These are phyloP conservation scores for Gossypium davidsonii DNA, from an alignment of 441 rosid genomes.

Conservation along the genomic window DNA sequence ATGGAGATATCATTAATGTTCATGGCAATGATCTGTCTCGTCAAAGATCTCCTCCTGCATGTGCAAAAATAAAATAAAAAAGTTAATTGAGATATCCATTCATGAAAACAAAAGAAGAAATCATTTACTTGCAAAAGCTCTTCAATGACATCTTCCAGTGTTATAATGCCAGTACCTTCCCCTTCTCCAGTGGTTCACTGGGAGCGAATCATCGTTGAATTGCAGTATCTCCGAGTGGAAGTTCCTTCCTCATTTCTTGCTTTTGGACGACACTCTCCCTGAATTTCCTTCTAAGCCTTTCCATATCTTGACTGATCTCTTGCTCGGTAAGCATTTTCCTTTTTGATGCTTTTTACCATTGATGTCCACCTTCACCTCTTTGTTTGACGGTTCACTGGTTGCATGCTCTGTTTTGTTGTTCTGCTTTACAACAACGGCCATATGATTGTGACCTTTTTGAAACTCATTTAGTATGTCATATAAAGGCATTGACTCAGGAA, in stretches of 20 bases:
- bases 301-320: slow-evolving; percentile 23
- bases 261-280: slow-evolving; percentile 12
- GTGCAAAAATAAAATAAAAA: neutral
- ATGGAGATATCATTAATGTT: slow-evolving; percentile 2
- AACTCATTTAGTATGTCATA: slow-evolving; percentile 48
- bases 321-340: slow-evolving; percentile 20
- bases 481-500: slow-evolving; percentile 40
- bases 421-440: slow-evolving; percentile 45
- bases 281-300: slow-evolving; percentile 17
- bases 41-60: slow-evolving; percentile 38
- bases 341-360: slow-evolving; percentile 9
- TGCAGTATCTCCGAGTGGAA: slow-evolving; percentile 20
- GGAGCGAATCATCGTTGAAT: slow-evolving; percentile 18
- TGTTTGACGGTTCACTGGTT: slow-evolving; percentile 16
- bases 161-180: slow-evolving; percentile 31
- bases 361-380: slow-evolving; percentile 26
- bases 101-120: neutral
- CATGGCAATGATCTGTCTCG: slow-evolving; percentile 25
- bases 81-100: neutral
- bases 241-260: slow-evolving; percentile 29
- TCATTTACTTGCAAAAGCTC: slow-evolving; percentile 29
- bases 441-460: slow-evolving; percentile 62
- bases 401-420: slow-evolving; percentile 13
- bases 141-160: slow-evolving; percentile 36
- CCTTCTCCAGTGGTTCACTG: slow-evolving; percentile 10